Evolutionary conservation across 805 yeast genomes (phyloP).

Genomic region (Suhomyces vadensis): DNA sequence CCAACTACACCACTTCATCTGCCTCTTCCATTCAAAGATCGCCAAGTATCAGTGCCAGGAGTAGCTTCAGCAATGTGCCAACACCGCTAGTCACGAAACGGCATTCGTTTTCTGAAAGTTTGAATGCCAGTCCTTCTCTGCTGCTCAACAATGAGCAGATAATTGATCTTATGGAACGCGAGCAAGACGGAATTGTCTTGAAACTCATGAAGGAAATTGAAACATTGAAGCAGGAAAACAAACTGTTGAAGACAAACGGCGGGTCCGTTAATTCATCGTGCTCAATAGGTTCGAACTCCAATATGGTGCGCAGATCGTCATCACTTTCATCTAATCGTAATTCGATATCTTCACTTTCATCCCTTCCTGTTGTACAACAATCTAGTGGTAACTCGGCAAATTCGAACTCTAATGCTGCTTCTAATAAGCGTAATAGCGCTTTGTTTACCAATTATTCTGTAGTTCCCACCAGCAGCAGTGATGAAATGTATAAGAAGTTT

Average conservation of each 20-base stretch:
- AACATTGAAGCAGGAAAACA: conserved; percentile 53
- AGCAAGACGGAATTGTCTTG: conserved; percentile 74
- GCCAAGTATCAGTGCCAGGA: conserved; percentile 11
- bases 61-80: conserved; percentile 7
- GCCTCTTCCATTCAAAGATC: conserved; percentile 12
- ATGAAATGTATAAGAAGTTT: conserved; percentile 11
- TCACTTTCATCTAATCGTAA: conserved; percentile 15
- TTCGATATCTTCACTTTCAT: conserved; percentile 12
- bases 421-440: conserved; percentile 15
- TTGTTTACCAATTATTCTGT: conserved; percentile 12
- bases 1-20: conserved; percentile 12
- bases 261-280: conserved; percentile 1
- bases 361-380: conserved; percentile 7
- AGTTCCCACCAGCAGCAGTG: conserved; percentile 4
- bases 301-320: conserved; percentile 14
- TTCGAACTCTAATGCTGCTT: conserved; percentile 1
- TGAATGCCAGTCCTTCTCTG: not conserved
- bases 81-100: conserved; percentile 6
- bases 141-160: conserved; percentile 44
- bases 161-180: conserved; percentile 65
- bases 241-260: conserved; percentile 27
- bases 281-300: conserved; percentile 1
- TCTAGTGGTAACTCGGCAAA: not conserved
- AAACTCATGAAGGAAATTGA: conserved; percentile 64
- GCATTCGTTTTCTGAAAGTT: conserved; percentile 11